Conservation (phyloP, 108 stramenopile genomes). For the Nannochloropsis salina region DNA sequence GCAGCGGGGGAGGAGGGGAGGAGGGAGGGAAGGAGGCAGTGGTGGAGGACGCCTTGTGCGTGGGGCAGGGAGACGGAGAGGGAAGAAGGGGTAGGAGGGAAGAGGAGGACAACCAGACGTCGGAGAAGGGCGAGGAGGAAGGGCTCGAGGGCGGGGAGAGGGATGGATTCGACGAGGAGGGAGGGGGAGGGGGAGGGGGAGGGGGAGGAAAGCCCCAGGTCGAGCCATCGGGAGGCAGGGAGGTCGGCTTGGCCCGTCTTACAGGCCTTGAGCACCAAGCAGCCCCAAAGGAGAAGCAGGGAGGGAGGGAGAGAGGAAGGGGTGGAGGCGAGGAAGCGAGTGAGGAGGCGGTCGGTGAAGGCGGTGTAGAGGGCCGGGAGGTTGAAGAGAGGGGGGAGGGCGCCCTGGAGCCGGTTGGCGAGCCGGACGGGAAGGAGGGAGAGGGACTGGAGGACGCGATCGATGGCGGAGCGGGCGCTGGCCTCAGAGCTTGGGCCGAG, state of each 20-base stretch:
- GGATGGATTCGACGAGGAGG: neutral
- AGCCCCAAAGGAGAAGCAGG: neutral
- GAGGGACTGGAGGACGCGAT: conserved; percentile 14
- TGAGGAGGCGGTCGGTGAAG: neutral
- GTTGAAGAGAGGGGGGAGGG: neutral
- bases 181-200: neutral
- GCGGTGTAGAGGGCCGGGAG: neutral
- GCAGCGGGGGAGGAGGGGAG: neutral
- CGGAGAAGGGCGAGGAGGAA: neutral
- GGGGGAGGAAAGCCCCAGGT: neutral
- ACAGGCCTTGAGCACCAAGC: neutral
- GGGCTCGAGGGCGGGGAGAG: neutral
- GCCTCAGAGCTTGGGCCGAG: neutral
- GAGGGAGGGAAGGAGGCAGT: conserved; percentile 5
- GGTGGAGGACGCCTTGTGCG: neutral
- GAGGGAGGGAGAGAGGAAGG: neutral
- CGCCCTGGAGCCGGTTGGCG: neutral
- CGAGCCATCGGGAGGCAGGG: neutral
- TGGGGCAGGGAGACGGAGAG: neutral
- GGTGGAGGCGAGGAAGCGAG: neutral
- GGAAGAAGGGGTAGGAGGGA: neutral
- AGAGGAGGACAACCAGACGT: neutral
- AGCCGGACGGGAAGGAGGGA: conserved; percentile 8
- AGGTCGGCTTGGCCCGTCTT: conserved; percentile 8
- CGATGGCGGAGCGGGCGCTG: neutral